phyloP scores from a whole-genome alignment of 805 yeast species.

The Wickerhamomyces subpelliculosus region DNA sequence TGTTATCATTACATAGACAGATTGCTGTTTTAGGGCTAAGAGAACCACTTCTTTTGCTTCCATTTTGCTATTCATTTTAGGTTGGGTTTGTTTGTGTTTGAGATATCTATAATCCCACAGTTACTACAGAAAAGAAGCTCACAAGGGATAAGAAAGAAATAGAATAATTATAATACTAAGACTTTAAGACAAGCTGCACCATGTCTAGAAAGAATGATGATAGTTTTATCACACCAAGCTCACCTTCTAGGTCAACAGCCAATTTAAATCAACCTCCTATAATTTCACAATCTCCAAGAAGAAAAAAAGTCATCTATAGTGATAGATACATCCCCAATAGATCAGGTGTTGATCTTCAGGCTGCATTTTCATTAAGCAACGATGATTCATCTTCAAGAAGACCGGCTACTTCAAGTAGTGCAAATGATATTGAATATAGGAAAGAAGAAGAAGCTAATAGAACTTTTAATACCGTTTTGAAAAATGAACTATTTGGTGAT shows the following conservation, averaged over 20 bases:
- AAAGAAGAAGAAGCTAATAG: slow-evolving; percentile 78
- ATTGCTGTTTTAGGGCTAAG: too few relatives aligned
- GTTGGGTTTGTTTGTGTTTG: too few relatives aligned
- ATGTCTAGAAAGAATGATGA: slow-evolving; percentile 11
- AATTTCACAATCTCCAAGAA: slow-evolving; percentile 25
- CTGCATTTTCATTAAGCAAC: slow-evolving; percentile 41
- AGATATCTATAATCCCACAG: too few relatives aligned
- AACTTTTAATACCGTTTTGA: slow-evolving; percentile 78
- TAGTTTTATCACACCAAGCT: slow-evolving; percentile 18
- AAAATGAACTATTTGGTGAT: slow-evolving; percentile 89
- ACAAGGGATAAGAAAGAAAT: background rate
- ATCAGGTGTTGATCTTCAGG: slow-evolving; percentile 79
- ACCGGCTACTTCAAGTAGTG: slow-evolving; percentile 17
- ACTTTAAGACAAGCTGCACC: too few relatives aligned
- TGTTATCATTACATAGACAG: too few relatives aligned
- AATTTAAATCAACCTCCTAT: slow-evolving; percentile 8
- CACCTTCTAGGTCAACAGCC: slow-evolving; percentile 25
- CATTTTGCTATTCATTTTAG: too few relatives aligned
- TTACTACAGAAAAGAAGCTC: too few relatives aligned
- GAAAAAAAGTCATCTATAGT: slow-evolving; percentile 46
- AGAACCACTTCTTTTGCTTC: too few relatives aligned
- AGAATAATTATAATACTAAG: background rate
- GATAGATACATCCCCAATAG: slow-evolving; percentile 88
- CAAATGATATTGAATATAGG: slow-evolving; percentile 54
- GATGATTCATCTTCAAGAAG: slow-evolving; percentile 13